A percentile compares a stretch with the other conserved stretches of the same genome.
These are phyloP conservation scores for Apiospora malaysiana DNA, from an alignment of 2,329 filamentous ascomycete species.

Conservation along the genomic window DNA sequence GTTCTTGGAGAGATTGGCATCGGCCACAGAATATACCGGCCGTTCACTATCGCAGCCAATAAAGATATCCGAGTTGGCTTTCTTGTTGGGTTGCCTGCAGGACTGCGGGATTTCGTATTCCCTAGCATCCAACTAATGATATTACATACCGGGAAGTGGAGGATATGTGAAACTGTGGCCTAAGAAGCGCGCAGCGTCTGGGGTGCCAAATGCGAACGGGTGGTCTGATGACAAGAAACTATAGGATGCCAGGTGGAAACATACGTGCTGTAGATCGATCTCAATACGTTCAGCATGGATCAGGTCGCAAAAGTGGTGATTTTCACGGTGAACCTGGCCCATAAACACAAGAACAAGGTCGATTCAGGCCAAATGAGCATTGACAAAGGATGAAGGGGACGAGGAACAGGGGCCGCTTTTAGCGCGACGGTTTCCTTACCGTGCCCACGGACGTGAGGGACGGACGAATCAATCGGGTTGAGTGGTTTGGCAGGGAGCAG, in stretches of 20 bases:
- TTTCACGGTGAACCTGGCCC: neutral
- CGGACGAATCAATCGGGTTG: slow-evolving; percentile 12
- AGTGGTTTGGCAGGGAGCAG: neutral
- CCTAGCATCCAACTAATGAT: neutral
- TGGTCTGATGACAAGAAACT: slow-evolving; percentile 13
- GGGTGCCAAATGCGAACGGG: neutral
- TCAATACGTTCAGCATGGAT: slow-evolving; percentile 1
- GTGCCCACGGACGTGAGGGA: neutral
- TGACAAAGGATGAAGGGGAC: neutral
- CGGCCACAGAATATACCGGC: neutral
- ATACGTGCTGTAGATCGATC: slow-evolving; percentile 11
- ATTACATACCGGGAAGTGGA: neutral
- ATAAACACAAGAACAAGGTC: slow-evolving; percentile 1
- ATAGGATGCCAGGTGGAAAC: neutral
- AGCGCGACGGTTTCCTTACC: neutral
- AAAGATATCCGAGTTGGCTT: neutral
- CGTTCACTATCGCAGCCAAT: neutral
- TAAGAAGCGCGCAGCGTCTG: slow-evolving; percentile 11
- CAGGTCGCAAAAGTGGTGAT: neutral
- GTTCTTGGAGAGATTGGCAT: neutral
- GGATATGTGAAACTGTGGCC: neutral
- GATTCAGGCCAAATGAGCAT: slow-evolving; percentile 8
- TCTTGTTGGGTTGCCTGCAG: neutral
- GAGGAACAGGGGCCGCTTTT: neutral
- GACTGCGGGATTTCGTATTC: neutral